A percentile compares a stretch with the other conserved stretches of the same genome.
phyloP scores from a whole-genome alignment of 129 eudicot species.

The Saussurea involucrata region DNA sequence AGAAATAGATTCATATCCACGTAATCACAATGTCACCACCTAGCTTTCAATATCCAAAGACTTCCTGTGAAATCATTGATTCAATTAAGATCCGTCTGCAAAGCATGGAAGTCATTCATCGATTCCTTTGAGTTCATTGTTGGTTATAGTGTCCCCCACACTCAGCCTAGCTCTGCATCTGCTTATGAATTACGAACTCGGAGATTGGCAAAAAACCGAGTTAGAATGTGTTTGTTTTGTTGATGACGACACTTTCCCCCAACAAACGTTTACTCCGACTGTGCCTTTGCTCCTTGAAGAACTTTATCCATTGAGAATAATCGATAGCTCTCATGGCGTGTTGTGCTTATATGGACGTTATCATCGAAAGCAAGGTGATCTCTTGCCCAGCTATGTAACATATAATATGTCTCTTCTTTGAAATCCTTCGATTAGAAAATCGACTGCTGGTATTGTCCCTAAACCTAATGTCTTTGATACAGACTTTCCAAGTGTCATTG shows the following conservation, averaged over 20 bases:
- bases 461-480: background rate
- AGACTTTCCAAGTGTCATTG: constrained; percentile 21
- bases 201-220: constrained; percentile 2
- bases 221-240: background rate
- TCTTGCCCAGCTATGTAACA: too few relatives aligned
- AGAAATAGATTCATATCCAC: too few relatives aligned
- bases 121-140: too few relatives aligned
- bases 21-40: too few relatives aligned
- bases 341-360: constrained; percentile 7
- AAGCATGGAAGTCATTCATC: too few relatives aligned
- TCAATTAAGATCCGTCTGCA: background rate
- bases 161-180: constrained; percentile 7
- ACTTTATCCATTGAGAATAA: background rate
- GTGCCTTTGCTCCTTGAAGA: background rate
- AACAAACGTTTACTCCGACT: background rate
- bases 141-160: background rate
- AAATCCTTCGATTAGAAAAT: constrained; percentile 1
- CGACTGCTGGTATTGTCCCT: background rate
- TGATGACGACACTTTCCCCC: constrained; percentile 12
- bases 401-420: background rate
- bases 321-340: constrained; percentile 24
- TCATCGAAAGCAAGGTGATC: background rate
- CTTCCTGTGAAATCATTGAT: background rate
- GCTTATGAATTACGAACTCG: constrained; percentile 17
- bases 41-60: background rate